Base-by-base conservation (phyloP, 2,329 filamentous ascomycete species). In the Monascus ruber region DNA sequence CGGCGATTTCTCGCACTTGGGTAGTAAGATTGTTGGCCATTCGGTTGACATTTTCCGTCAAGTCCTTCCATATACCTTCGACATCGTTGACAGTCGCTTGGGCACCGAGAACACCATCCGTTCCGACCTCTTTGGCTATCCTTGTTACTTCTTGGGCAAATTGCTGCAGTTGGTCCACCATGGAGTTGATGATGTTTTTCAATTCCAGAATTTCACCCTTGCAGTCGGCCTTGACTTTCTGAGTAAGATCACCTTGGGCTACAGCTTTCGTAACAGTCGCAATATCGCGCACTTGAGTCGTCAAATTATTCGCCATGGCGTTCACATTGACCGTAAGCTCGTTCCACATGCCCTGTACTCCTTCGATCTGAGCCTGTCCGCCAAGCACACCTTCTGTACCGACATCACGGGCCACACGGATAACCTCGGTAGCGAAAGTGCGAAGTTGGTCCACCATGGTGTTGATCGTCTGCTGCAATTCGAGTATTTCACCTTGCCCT, bases 1-100 rank as follows among this genome's bases (percentile, higher is more conserved):
- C 86, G 45, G 89, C 91, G 52, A 98, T 98, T 64, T 95, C 88
- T 68, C 89, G 82, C 58, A 98, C 91, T 69, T 98, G 89, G 4
- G 91, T 94, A 2, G 89, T 96, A 52, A 98, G 70, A 62, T 96
- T 98, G 74, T 91, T 93, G 58, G 89, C 89, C 89, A 98, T 96
- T 51, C 88, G 84, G 65, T 98, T 98, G 65, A 98, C 89, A 47
- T 88, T 88, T 56, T 89, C 83, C 3, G 89, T 98, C 46, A 98
- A 72, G 60, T 95, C 87, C 56, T 87, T 85, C 89, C 91, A 96
- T 37, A 93, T 96, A 47, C 89, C 89, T 64, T 94, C 85, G 27
- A 96, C 91, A 59, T 94, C 89, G 57, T 94, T 89, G 5, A 96
- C 85, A 17, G 87, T 91, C 36, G 91, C 89, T 63, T 98, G 91